Evolutionary conservation across 2,329 filamentous ascomycete species (phyloP), one percentile per base, ranked within the genome.

Genomic region (Stachybotrys chlorohalonatus): DNA sequence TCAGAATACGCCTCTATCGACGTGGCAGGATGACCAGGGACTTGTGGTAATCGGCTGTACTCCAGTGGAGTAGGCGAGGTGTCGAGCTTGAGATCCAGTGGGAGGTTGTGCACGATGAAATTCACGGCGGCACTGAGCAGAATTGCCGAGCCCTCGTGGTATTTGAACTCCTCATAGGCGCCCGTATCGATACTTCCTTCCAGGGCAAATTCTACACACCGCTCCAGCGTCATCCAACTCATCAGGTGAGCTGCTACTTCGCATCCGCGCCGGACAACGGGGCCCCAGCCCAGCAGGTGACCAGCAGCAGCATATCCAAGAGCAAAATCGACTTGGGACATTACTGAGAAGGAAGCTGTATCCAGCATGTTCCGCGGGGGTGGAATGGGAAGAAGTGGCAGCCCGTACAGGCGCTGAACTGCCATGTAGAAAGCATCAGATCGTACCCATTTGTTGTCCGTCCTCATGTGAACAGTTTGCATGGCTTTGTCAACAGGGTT

Each of bases 241-340:
- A 89, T 63, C 5, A 83, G 73, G 53, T 76, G 74, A 42, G 76
- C 73, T 1, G 83, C 83, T 57, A 86, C 75, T 51, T 83, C 78
- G 31, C 86, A 70, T 42, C 84, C 85, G 42, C 82, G 78, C 49
- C 75, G 68, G 11, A 79, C 72, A 31, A 88, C 75, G 30, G 76
- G 75, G 2, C 71, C 73, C 63, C 85, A 78, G 47, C 74, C 72
- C 15, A 89, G 71, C 46, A 82, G 70, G 52, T 80, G 73, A 0
- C 84, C 86, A 6, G 83, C 80, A 31, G 84, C 83, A 49, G 84
- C 79, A 62, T 87, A 87, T 30, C 82, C 82, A 17, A 89, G 68
- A n/a, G 78, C 79, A 57, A 81, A 80, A 36, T 76, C 71, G 55
- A 83, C 75, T 17, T 73, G 75, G 62, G 74, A 62, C 0, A 66